Evolutionary conservation across 2,329 filamentous ascomycete species (phyloP).

Genomic region (Aspergillus udagawae): DNA sequence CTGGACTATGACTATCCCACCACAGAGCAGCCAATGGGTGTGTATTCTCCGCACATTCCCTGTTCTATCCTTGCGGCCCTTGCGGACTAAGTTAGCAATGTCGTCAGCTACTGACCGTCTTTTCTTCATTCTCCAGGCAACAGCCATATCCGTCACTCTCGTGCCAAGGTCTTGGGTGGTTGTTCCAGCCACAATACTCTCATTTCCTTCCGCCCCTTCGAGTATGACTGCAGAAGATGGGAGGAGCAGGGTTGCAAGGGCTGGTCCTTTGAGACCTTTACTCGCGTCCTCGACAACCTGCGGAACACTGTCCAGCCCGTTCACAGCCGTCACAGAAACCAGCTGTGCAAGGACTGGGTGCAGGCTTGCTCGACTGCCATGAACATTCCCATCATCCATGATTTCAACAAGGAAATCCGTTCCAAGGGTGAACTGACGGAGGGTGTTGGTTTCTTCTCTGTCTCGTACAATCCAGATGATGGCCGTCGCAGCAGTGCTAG

Average conservation of each 20-base stretch:
- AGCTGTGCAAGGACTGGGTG: slow-evolving; percentile 89
- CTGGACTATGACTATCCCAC: slow-evolving; percentile 90
- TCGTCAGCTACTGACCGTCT: neutral
- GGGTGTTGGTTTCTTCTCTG: slow-evolving; percentile 84
- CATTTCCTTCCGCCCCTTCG: slow-evolving; percentile 87
- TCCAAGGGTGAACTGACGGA: slow-evolving; percentile 67
- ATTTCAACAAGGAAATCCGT: slow-evolving; percentile 84
- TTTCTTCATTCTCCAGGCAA: slow-evolving; percentile 55
- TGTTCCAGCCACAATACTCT: slow-evolving; percentile 93
- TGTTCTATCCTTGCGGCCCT: neutral
- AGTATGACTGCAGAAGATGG: slow-evolving; percentile 84
- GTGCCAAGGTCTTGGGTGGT: slow-evolving; percentile 86
- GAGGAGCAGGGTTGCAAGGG: slow-evolving; percentile 74
- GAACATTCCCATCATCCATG: slow-evolving; percentile 73
- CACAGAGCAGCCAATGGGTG: slow-evolving; percentile 77
- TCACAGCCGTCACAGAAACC: slow-evolving; percentile 78
- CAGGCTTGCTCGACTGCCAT: slow-evolving; percentile 73
- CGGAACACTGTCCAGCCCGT: slow-evolving; percentile 89
- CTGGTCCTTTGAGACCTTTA: slow-evolving; percentile 84
- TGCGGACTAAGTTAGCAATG: neutral
- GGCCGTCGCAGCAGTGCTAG: slow-evolving; percentile 79
- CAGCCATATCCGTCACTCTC: slow-evolving; percentile 85
- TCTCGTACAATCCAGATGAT: slow-evolving; percentile 87
- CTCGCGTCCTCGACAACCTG: slow-evolving; percentile 74
- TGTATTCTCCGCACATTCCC: slow-evolving; percentile 15